Percentiles rank a stretch among this genome's conserved stretches.
These are phyloP conservation scores for Diddensiella santjacobensis DNA, from an alignment of 805 yeast genomes.

Conservation along the genomic window DNA sequence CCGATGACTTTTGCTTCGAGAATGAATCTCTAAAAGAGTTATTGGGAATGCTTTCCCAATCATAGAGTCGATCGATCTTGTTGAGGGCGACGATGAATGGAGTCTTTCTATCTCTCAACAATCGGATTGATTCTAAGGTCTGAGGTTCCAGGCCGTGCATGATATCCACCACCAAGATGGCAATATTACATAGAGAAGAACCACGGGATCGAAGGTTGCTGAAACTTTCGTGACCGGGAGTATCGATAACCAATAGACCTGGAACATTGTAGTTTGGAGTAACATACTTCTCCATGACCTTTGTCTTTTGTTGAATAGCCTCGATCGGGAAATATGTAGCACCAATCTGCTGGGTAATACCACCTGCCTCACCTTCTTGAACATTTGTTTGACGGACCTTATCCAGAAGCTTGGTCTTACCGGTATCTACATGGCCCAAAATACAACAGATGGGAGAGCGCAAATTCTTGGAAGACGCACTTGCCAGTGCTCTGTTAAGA, in stretches of 20 bases:
- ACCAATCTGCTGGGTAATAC: constrained; percentile 99
- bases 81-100: constrained; percentile 96
- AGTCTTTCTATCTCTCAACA: constrained; percentile 94
- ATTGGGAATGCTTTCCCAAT: constrained; percentile 88
- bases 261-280: constrained; percentile 90
- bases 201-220: constrained; percentile 97
- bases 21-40: constrained; percentile 95
- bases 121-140: constrained; percentile 87
- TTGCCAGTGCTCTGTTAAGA: constrained; percentile 34
- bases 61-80: constrained; percentile 95
- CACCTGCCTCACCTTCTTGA: constrained; percentile 99
- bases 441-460: constrained; percentile 99
- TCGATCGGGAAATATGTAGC: constrained; percentile 99
- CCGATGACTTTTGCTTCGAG: constrained; percentile 74
- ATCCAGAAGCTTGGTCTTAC: constrained; percentile 95
- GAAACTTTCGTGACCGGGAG: constrained; percentile 99
- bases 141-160: constrained; percentile 99
- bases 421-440: constrained; percentile 99
- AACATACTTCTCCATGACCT: constrained; percentile 83
- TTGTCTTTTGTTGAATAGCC: constrained; percentile 86
- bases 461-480: constrained; percentile 49
- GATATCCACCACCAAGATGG: constrained; percentile 95
- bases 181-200: constrained; percentile 97
- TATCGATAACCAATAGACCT: constrained; percentile 92
- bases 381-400: constrained; percentile 98